Evolutionary conservation across 1,139 yeast species (phyloP).

Genomic region (Taphrina pruni): DNA sequence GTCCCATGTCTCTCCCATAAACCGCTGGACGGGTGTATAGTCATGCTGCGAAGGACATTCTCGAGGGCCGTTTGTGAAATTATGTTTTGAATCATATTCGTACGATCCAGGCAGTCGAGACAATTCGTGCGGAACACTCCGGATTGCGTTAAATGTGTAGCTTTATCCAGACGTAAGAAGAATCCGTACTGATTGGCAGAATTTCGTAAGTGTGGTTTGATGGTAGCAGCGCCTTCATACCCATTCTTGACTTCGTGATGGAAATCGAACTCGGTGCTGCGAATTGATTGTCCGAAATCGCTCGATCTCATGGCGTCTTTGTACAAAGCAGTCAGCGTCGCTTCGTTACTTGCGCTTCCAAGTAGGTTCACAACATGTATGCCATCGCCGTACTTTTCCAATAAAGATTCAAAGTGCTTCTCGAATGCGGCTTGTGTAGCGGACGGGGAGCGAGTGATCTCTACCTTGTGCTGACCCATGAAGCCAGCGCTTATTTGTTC

Average conservation of each 20-base stretch:
- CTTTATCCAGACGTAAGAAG: slow-evolving; percentile 62
- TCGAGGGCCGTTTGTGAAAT: slow-evolving; percentile 71
- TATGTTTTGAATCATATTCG: slow-evolving; percentile 90
- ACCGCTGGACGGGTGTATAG: slow-evolving; percentile 52
- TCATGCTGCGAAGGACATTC: slow-evolving; percentile 48
- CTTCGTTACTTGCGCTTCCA: slow-evolving; percentile 78
- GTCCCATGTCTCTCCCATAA: slow-evolving; percentile 72
- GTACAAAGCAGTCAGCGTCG: slow-evolving; percentile 72
- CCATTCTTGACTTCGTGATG: slow-evolving; percentile 93
- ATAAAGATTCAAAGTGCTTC: slow-evolving; percentile 72
- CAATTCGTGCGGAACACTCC: slow-evolving; percentile 94
- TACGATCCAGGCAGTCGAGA: slow-evolving; percentile 91
- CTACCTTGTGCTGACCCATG: slow-evolving; percentile 71
- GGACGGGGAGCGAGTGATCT: slow-evolving; percentile 82
- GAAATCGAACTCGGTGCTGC: slow-evolving; percentile 84
- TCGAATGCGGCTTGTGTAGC: slow-evolving; percentile 93
- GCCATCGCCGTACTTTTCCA: slow-evolving; percentile 73
- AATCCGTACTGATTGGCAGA: slow-evolving; percentile 80
- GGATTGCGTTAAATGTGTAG: slow-evolving; percentile 70
- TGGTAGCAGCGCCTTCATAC: slow-evolving; percentile 77
- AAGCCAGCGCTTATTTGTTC: slow-evolving; percentile 84
- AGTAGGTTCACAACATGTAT: slow-evolving; percentile 84
- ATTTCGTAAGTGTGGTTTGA: slow-evolving; percentile 67
- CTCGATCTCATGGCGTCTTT: slow-evolving; percentile 59
- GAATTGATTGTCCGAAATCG: slow-evolving; percentile 51